Conservation (phyloP, 2,329 filamentous ascomycete species). For the Nigrospora oryzae region DNA sequence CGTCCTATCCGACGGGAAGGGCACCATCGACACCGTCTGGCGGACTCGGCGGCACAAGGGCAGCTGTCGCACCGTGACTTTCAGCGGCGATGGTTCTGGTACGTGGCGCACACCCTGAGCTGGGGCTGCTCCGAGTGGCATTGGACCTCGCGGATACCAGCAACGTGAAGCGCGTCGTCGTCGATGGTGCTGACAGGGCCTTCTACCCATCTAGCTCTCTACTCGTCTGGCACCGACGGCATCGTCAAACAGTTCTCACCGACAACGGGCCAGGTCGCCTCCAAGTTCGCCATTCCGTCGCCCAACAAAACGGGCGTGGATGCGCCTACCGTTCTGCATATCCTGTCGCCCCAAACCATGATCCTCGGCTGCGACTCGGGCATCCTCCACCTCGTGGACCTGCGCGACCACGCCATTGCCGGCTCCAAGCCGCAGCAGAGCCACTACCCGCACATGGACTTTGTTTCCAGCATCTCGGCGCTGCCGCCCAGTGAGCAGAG, state of each 20-base stretch:
- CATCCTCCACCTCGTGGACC: conserved; percentile 78
- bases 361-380: conserved; percentile 87
- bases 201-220: conserved; percentile 35
- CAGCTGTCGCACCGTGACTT: conserved; percentile 77
- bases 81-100: conserved; percentile 68
- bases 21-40: conserved; percentile 77
- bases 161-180: not conserved
- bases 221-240: conserved; percentile 54
- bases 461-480: conserved; percentile 79
- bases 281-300: conserved; percentile 72
- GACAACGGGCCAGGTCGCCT: conserved; percentile 57
- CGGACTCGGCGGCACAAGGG: conserved; percentile 85
- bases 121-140: not conserved
- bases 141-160: not conserved
- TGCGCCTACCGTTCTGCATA: conserved; percentile 72
- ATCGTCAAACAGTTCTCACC: conserved; percentile 52
- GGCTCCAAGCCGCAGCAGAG: conserved; percentile 64
- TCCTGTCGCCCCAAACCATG: conserved; percentile 78
- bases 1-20: conserved; percentile 52
- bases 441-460: conserved; percentile 83
- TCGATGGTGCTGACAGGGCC: not conserved
- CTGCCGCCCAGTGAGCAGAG: conserved; percentile 72
- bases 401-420: conserved; percentile 54
- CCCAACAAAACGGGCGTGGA: conserved; percentile 45
- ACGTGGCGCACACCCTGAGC: conserved; percentile 31